Conservation (phyloP, 2,329 filamentous ascomycete genomes). For the Cercospora zeae-maydis region DNA sequence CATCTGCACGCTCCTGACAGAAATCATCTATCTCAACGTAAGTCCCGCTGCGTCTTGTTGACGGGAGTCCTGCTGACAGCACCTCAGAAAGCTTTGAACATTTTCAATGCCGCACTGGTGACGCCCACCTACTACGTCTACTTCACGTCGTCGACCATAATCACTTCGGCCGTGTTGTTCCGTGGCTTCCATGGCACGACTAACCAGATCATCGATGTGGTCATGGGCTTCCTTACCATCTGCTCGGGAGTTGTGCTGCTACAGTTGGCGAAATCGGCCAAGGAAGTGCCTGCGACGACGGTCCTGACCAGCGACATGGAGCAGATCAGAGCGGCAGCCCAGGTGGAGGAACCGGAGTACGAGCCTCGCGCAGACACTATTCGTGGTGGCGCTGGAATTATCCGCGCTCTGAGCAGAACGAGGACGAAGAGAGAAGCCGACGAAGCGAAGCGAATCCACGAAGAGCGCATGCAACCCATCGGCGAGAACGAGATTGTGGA, state of each 20-base stretch:
- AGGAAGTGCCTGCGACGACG: constrained; percentile 90
- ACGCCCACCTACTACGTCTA: constrained; percentile 99
- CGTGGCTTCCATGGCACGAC: constrained; percentile 86
- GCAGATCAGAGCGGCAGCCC: constrained; percentile 90
- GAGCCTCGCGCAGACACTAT: constrained; percentile 97
- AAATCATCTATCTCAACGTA: constrained; percentile 95
- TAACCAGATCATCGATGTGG: constrained; percentile 77
- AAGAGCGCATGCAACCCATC: constrained; percentile 77
- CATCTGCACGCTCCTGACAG: constrained; percentile 78
- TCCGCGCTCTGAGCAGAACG: constrained; percentile 73
- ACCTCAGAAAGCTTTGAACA: constrained; percentile 90
- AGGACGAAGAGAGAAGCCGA: constrained; percentile 75
- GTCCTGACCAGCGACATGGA: constrained; percentile 91
- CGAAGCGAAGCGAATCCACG: constrained; percentile 72
- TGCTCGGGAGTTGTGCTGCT: constrained; percentile 88
- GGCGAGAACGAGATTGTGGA: constrained; percentile 77
- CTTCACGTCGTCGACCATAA: constrained; percentile 92
- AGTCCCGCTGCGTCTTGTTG: constrained; percentile 44
- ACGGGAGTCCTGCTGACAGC: constrained; percentile 18
- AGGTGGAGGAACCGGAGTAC: constrained; percentile 92
- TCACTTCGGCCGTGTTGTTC: constrained; percentile 89
- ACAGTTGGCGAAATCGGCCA: constrained; percentile 96
- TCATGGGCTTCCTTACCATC: constrained; percentile 90
- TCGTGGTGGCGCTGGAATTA: constrained; percentile 81
- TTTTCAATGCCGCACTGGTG: constrained; percentile 94